Base-by-base conservation (phyloP, 1,139 yeast species). In the Blastobotrys persicus region DNA sequence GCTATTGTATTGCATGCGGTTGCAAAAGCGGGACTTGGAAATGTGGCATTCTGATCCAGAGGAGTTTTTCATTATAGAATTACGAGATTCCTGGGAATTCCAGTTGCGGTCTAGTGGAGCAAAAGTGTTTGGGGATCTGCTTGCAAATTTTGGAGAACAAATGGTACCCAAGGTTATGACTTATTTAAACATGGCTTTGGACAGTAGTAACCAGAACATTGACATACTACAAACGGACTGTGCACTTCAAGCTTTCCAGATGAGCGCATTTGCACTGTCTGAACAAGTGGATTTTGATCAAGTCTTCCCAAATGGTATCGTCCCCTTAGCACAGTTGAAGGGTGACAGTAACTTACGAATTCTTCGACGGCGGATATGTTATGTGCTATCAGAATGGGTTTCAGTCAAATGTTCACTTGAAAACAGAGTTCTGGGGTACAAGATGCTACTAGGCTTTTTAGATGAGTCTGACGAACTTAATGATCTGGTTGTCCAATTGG, bases 81-180 rank as follows among this genome's bases (percentile, higher is more conserved):
- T 83, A 50, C 78, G 84, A 39, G 74, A 81, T 5, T 83, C 87
- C 59, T 88, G 88, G 81, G 97, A 91, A 62, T 88, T 74, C 62
- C 92, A 88, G 61, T 76, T 89, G 4, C 75, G 96, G 47, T 91
- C 95, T 2, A 88, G 96, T 66, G 89, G 96, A 0, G 96, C 89
- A 58, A 81, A 83, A 59, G 81, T 88, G 57, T 91, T 83, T 62
- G 88, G 83, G 54, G 95, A 87, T 61, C 68, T 92, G 52, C 77
- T 88, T 39, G 74, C 76, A 42, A 76, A 77, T 54, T 88, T 85
- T 66, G 82, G 82, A 46, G 80, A 77, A 14, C 67, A 75, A n/a
- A 72, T 85, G 32, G 77, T 81, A 0, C 82, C 79, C 1, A 81
- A 80, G 55, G 73, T 91, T 3, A 67, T 88, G 59, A 74, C 74